Evolutionary conservation across 805 yeast species (phyloP), one percentile per base, ranked within the genome.

Genomic region (Candida silvatica): DNA sequence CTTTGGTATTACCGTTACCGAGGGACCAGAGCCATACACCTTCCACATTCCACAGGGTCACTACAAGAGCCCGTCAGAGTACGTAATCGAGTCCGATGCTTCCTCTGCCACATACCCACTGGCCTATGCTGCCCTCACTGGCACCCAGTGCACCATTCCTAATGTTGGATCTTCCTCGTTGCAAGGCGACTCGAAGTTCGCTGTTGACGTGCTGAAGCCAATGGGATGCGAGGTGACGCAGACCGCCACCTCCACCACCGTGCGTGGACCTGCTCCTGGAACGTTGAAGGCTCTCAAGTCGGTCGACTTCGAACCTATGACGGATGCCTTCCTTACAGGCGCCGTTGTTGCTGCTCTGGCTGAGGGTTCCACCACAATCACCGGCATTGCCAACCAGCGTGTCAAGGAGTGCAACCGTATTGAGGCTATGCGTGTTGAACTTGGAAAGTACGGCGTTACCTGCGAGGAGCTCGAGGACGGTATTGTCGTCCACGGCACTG

Each of bases 291-390:
- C 94, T 5, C 64, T 92, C 43, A 65, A 76, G 9, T 71, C 66
- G 42, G 80, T 92, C 37, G 97, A 92, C 55, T 92, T 92, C 98
- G 98, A 92, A 62, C 97, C 98, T 36, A 92, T 92, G 98, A 92
- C 98, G 0, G 98, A 92, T 60, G 98, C 98, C 0, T 92, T 92
- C 56, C 66, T 92, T 50, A 92, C 98, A 12, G 98, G 98, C 0
- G 75, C 94, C 36, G 97, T 92, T 9, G 94, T 87, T 15, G 98
- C 97, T 23, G 96, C 98, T n/a, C 42, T 56, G 40, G 95, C 96
- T 4, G 65, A 67, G 38, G 64, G 64, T 42, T 66, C 69, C 9
- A 90, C 97, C 11, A 71, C 81, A 5, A 92, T 92, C 49, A 77
- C 82, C 24, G 98, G 98, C 43, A 92, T 92, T 62, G 97, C 97